Base-by-base conservation (phyloP, 176 grass and related monocot species). In the Coix lacrymajobi region DNA sequence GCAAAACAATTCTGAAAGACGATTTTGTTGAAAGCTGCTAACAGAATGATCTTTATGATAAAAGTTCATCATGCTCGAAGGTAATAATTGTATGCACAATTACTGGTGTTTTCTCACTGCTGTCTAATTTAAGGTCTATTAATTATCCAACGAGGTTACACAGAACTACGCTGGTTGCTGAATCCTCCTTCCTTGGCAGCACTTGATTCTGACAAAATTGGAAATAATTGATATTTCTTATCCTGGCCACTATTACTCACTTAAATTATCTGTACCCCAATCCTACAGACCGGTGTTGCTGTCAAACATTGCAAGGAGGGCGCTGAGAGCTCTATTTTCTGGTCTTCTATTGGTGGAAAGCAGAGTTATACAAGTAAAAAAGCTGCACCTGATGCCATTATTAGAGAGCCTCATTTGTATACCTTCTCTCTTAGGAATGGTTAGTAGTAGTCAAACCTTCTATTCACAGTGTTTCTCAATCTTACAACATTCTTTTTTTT, bases 261-360 rank as follows among this genome's bases (percentile, higher is more conserved):
- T 49, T 60, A 2, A 13, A 73, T 74, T 72, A 83, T 83, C 17
- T 79, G 29, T 83, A 39, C 31, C 43, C 39, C 49, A 78, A 83
- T 71, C 46, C 38, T 74, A 63, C 87, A 98, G 96, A 91, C 92
- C 39, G 88, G 88, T 79, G n/a, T 72, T 82, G 69, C 84, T 80
- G 68, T 95, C 71, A 95, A 90, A 82, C 91, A 98, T 88, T 84
- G 62, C 69, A 98, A 93, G 78, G 96, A 98, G 88, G 92, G 96
- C 79, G 87, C 89, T 33, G 96, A 98, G 73, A 98, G 87, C 58
- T 89, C 85, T 84, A 19, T 89, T 72, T 98, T 98, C 81, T 95
- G 96, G 92, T 95, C 86, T 79, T 74, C 91, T 88, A 80, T 98
- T 74, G 90, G 91, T 82, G 96, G 92, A 84, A 98, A 95, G 76